Base-by-base conservation (phyloP, 768 basidiomycete species). In the Fomitopsis serialis region DNA sequence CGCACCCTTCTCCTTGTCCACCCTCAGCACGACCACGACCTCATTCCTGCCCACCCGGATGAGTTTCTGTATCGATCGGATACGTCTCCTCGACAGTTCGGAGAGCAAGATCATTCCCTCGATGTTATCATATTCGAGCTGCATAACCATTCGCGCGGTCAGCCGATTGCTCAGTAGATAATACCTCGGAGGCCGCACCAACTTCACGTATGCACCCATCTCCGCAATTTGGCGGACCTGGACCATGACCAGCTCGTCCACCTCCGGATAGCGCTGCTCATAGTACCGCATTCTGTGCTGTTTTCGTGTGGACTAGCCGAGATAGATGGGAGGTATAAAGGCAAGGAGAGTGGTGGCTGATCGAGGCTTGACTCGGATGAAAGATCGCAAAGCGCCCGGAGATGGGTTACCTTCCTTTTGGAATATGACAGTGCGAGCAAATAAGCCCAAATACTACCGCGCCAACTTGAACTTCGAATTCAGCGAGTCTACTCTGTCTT, bases 51-150 rank as follows among this genome's bases (percentile, higher is more conserved):
- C 97, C 8, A 98, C 93, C 34, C 95, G 79, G 68, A 99, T 99
- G 54, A 99, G 81, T 70, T 98, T 99, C 70, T 98, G 96, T 27
- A 99, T 97, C 7, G 92, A 95, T 61, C 96, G 74, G 64, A 99
- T 99, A 64, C 96, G 96, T 63, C 97, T 79, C 63, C 97, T 75
- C 4, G 95, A 98, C 2, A 99, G 85, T 68, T 98, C 97, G 2
- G 97, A 97, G n/a, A 99, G 85, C 12, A 98, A 74, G 61, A 99
- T 99, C 97, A 99, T 99, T 60, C 97, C 97, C 69, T 99, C 97
- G 49, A 95, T 97, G 68, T 95, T 95, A 70, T 99, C 96, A 66
- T 99, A 98, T 72, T 98, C 96, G 62, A 98, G 87, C 95, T 97
- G 65, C 13, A 50, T 12, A 36, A 11, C 1, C 37, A 45, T 17